Percentiles rank a stretch among this genome's conserved stretches.
Conservation (phyloP, 2,329 filamentous ascomycete species). For the Botrytis hyacinthi region DNA sequence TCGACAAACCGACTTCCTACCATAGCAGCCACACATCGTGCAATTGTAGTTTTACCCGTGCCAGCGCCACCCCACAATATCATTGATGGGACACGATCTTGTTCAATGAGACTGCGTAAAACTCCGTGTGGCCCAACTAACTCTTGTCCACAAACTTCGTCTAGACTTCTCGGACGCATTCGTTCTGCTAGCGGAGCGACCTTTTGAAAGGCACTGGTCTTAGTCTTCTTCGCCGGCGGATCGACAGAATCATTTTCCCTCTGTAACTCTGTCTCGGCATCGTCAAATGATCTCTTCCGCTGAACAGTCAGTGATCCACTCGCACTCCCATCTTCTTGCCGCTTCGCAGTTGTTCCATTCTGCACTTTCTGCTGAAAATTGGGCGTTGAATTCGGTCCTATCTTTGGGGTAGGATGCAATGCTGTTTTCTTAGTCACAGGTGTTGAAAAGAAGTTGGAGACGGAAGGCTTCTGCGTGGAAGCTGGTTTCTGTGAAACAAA, state of each 20-base stretch:
- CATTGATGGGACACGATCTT: constrained; percentile 87
- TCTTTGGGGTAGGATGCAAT: constrained; percentile 34
- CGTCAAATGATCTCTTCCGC: constrained; percentile 38
- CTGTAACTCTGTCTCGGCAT: constrained; percentile 23
- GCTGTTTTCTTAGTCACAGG: constrained; percentile 55
- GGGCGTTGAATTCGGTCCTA: constrained; percentile 39
- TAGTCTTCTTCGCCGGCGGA: constrained; percentile 59
- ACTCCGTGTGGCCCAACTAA: constrained; percentile 84
- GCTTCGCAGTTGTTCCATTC: constrained; percentile 28
- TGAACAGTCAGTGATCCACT: constrained; percentile 27
- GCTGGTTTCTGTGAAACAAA: constrained; percentile 46
- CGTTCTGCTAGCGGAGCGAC: constrained; percentile 87
- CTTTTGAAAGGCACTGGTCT: constrained; percentile 61
- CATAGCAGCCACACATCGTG: constrained; percentile 79
- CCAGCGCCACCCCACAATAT: constrained; percentile 85
- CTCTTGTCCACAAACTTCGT: constrained; percentile 88
- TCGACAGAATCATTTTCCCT: constrained; percentile 26
- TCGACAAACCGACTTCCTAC: constrained; percentile 87
- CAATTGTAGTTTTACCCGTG: constrained; percentile 88
- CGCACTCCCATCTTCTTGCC: constrained; percentile 32
- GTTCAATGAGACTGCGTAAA: constrained; percentile 80
- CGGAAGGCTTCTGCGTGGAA: constrained; percentile 43
- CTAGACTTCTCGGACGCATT: constrained; percentile 81
- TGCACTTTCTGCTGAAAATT: constrained; percentile 39
- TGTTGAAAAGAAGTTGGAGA: constrained; percentile 61